Evolutionary conservation across 2,329 filamentous ascomycete species (phyloP).

Genomic region (Helotiales sp.): DNA sequence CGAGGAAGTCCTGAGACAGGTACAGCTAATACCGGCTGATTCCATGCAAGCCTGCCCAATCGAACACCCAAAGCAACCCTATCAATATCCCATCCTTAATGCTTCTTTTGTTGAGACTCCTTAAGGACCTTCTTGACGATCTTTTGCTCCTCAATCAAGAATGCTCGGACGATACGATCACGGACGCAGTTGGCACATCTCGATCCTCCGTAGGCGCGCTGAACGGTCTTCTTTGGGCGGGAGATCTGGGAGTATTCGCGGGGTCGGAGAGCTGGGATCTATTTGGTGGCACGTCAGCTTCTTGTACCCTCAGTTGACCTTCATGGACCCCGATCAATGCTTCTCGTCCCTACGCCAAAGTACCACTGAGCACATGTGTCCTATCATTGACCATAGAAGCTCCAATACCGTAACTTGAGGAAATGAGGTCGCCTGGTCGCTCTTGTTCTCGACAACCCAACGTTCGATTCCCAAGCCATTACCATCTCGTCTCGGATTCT

Average conservation of each 20-base stretch:
- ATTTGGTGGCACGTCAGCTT: conserved; percentile 43
- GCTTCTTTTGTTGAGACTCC: conserved; percentile 79
- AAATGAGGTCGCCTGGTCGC: background rate
- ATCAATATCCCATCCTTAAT: conserved; percentile 39
- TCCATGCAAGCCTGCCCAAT: conserved; percentile 43
- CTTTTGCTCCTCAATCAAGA: conserved; percentile 99
- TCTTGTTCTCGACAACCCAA: background rate
- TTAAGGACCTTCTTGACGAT: conserved; percentile 99
- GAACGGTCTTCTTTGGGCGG: conserved; percentile 99
- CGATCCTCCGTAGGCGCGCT: conserved; percentile 97
- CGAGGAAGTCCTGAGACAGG: conserved; percentile 39
- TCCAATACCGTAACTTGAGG: too few relatives aligned
- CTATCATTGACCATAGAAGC: background rate
- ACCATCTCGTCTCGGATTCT: background rate
- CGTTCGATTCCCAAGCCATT: background rate
- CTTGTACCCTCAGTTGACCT: background rate
- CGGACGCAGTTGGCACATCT: conserved; percentile 99
- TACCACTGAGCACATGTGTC: background rate
- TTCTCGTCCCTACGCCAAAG: background rate
- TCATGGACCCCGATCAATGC: background rate
- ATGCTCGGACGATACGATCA: conserved; percentile 96
- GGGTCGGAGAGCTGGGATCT: conserved; percentile 96
- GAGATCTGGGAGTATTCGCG: conserved; percentile 97
- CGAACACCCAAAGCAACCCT: conserved; percentile 43
- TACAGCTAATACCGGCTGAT: conserved; percentile 44